phyloP scores from a whole-genome alignment of 352 stramenopile genomes.

The Pythium phragmiticola region DNA sequence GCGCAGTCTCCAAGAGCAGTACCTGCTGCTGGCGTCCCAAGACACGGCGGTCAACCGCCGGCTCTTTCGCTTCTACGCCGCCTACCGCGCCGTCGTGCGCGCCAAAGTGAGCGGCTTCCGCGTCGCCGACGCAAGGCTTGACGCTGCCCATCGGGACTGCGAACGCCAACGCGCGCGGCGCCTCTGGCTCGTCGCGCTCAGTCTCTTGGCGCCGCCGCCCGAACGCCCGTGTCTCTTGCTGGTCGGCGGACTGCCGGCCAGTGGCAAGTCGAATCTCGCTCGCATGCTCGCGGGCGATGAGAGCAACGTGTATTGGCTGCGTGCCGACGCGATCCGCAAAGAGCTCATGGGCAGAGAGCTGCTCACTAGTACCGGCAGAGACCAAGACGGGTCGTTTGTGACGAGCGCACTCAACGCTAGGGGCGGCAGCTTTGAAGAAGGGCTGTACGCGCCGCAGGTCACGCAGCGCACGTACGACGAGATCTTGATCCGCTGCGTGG shows the following conservation, averaged over 20 bases:
- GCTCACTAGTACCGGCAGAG: too few relatives aligned
- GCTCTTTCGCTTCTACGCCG: constrained; percentile 60
- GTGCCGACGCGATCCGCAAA: constrained; percentile 66
- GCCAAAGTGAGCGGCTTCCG: constrained; percentile 71
- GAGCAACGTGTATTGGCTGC: constrained; percentile 46
- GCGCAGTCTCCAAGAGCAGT: constrained; percentile 47
- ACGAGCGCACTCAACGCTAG: constrained; percentile 4
- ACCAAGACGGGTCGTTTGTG: neutral
- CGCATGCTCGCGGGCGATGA: constrained; percentile 50
- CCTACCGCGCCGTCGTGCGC: constrained; percentile 66
- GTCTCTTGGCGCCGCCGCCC: constrained; percentile 37
- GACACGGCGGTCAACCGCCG: constrained; percentile 45
- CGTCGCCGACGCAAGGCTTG: constrained; percentile 51
- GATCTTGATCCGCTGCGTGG: constrained; percentile 40
- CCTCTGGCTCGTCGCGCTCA: constrained; percentile 69
- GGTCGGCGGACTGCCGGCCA: constrained; percentile 54
- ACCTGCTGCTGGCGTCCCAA: constrained; percentile 48
- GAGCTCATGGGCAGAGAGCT: constrained; percentile 35
- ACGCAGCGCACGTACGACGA: constrained; percentile 67
- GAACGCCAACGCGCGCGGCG: constrained; percentile 48
- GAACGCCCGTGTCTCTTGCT: constrained; percentile 57
- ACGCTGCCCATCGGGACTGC: constrained; percentile 31
- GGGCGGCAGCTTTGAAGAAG: constrained; percentile 47
- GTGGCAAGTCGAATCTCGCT: constrained; percentile 63
- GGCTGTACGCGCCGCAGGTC: constrained; percentile 55